Evolutionary conservation across 1,284 basidiomycete species (phyloP).

Genomic region (Ustilago lituana): DNA sequence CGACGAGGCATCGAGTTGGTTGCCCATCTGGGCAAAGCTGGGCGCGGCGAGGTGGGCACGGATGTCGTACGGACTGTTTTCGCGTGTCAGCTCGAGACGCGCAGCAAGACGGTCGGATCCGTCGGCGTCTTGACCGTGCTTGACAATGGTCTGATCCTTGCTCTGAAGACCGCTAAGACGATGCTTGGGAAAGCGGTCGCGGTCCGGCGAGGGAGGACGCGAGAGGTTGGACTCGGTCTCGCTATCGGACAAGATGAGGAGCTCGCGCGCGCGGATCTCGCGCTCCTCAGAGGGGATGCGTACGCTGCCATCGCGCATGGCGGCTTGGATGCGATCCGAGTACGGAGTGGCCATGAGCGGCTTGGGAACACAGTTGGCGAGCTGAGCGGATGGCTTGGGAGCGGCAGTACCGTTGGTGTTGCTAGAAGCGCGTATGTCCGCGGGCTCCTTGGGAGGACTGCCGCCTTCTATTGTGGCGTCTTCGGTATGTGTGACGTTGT

Average conservation of each 20-base stretch:
- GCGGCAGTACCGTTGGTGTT: no score
- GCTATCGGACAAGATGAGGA: constrained; percentile 52
- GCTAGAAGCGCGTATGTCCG: no score
- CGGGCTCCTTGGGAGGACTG: no score
- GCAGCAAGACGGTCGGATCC: constrained; percentile 27
- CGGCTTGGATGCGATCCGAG: constrained; percentile 47
- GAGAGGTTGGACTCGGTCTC: constrained; percentile 63
- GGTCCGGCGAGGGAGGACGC: constrained; percentile 57
- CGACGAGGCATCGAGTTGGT: constrained; percentile 18
- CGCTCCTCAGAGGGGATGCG: constrained; percentile 51
- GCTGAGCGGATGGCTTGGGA: constrained; percentile 7
- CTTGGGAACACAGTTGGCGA: constrained; percentile 49
- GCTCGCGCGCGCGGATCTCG: constrained; percentile 53
- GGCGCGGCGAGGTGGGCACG: constrained; percentile 28
- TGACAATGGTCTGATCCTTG: constrained; percentile 57
- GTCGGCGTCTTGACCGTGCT: constrained; percentile 43
- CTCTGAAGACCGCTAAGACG: constrained; percentile 58
- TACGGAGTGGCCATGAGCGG: constrained; percentile 47
- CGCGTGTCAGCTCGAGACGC: constrained; percentile 52
- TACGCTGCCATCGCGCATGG: constrained; percentile 40
- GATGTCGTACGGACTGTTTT: constrained; percentile 52
- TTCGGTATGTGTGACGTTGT: no score
- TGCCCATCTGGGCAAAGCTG: constrained; percentile 13
- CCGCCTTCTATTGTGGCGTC: no score
- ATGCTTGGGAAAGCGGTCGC: constrained; percentile 55